A percentile compares a stretch with the other conserved stretches of the same genome.
phyloP scores from a whole-genome alignment of 345 rosid genomes.

The Brassica napus region DNA sequence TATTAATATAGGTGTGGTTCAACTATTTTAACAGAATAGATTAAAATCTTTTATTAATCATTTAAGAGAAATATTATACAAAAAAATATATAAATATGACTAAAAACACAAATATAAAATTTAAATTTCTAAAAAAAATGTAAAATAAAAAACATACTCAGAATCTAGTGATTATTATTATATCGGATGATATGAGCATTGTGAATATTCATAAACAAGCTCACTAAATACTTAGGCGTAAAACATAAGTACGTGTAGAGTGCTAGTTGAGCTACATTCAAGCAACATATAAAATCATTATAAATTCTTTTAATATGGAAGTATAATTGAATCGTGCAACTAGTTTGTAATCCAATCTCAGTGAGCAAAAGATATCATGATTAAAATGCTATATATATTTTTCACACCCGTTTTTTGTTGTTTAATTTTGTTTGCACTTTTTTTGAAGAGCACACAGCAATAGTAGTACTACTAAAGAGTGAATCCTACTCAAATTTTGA shows the following conservation, averaged over 20 bases:
- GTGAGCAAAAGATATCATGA: background rate
- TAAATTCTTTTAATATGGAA: background rate
- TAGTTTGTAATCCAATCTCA: background rate
- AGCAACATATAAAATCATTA: constrained; percentile 25
- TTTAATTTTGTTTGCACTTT: background rate
- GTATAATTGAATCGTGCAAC: background rate
- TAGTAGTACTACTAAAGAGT: constrained; percentile 16
- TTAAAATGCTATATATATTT: background rate
- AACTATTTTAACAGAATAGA: too few species aligned
- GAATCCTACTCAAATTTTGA: constrained; percentile 23
- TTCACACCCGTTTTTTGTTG: background rate
- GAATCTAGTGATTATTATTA: background rate
- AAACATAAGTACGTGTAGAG: constrained; percentile 33
- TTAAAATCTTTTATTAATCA: too few species aligned
- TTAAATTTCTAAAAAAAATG: too few species aligned
- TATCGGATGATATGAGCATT: background rate
- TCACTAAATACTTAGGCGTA: constrained; percentile 24
- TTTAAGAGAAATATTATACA: too few species aligned
- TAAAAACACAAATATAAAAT: too few species aligned
- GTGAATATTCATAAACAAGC: constrained; percentile 2
- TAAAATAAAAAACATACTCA: too few species aligned
- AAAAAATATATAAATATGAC: too few species aligned
- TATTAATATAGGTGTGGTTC: too few species aligned
- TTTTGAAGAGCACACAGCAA: constrained; percentile 1
- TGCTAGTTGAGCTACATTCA: constrained; percentile 25